Conservation (phyloP, 2,329 filamentous ascomycete genomes). For the Colletotrichum noveboracense region DNA sequence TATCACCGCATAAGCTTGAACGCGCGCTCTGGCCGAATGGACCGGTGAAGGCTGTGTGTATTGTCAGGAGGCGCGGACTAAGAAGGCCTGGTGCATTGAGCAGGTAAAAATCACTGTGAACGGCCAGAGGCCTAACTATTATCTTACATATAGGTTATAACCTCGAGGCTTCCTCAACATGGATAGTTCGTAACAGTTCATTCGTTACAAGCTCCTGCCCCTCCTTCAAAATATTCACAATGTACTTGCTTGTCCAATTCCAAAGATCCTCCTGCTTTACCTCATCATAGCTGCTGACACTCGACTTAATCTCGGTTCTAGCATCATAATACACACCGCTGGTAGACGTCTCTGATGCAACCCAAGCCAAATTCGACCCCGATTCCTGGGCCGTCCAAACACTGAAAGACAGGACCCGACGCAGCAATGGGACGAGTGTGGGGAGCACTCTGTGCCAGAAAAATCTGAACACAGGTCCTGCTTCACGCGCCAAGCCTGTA, state of each 20-base stretch:
- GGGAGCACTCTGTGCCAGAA: conserved; percentile 41
- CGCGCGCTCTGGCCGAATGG: too few species aligned
- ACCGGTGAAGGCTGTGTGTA: too few species aligned
- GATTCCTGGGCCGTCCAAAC: conserved; percentile 44
- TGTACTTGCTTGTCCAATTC: conserved; percentile 47
- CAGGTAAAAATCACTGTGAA: too few species aligned
- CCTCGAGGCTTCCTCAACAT: too few species aligned
- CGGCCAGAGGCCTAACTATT: too few species aligned
- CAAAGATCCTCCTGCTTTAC: conserved; percentile 54
- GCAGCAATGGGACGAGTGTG: conserved; percentile 37
- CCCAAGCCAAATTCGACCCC: conserved; percentile 41
- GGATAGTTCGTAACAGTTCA: fast-evolving
- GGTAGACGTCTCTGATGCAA: conserved; percentile 23
- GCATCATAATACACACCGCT: conserved; percentile 51
- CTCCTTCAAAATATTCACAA: too few species aligned
- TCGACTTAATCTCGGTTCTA: conserved; percentile 40
- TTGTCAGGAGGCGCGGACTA: too few species aligned
- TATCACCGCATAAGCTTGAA: too few species aligned
- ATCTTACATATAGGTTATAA: too few species aligned
- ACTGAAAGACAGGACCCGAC: conserved; percentile 35
- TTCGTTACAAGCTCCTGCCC: too few species aligned
- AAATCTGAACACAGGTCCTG: conserved; percentile 29
- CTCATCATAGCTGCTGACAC: conserved; percentile 46
- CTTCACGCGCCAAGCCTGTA: conserved; percentile 44
- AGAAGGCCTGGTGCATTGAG: fast-evolving